A percentile compares a stretch with the other conserved stretches of the same genome.
Evolutionary conservation across 768 basidiomycete genomes (phyloP).

Genomic region (Ramaria rubella): DNA sequence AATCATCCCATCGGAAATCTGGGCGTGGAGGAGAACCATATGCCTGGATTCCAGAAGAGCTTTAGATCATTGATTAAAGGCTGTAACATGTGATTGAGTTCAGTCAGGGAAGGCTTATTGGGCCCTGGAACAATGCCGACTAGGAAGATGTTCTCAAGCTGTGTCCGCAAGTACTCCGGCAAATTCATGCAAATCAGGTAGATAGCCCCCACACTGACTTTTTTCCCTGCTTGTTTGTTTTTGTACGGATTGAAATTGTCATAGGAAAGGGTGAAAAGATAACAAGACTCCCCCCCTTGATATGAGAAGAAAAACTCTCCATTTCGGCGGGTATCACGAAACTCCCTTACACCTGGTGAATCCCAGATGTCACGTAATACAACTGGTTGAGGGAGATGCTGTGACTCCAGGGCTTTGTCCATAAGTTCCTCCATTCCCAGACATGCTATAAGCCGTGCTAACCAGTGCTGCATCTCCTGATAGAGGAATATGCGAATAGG

Average conservation of each 20-base stretch:
- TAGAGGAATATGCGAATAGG: neutral
- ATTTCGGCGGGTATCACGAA: neutral
- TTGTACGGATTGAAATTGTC: slow-evolving; percentile 3
- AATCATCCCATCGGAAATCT: neutral
- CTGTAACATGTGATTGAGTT: slow-evolving; percentile 7
- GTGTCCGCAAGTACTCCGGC: neutral
- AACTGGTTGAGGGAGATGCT: neutral
- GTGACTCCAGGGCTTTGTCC: neutral
- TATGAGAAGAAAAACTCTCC: neutral
- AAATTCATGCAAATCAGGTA: neutral
- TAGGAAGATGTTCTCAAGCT: neutral
- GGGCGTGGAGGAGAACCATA: neutral
- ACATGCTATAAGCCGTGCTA: neutral
- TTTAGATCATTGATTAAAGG: slow-evolving; percentile 8
- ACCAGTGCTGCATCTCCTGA: neutral
- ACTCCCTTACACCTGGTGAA: neutral
- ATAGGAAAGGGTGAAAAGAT: slow-evolving; percentile 1
- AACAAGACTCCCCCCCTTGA: neutral
- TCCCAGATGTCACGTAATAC: slow-evolving; percentile 6
- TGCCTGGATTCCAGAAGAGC: neutral
- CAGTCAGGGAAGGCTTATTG: slow-evolving; percentile 7
- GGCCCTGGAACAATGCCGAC: slow-evolving; percentile 9
- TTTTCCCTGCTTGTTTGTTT: neutral
- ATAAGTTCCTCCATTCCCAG: neutral
- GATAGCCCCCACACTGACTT: neutral